phyloP scores from a whole-genome alignment of 2,329 filamentous ascomycete genomes.

The Trichoderma sp. region DNA sequence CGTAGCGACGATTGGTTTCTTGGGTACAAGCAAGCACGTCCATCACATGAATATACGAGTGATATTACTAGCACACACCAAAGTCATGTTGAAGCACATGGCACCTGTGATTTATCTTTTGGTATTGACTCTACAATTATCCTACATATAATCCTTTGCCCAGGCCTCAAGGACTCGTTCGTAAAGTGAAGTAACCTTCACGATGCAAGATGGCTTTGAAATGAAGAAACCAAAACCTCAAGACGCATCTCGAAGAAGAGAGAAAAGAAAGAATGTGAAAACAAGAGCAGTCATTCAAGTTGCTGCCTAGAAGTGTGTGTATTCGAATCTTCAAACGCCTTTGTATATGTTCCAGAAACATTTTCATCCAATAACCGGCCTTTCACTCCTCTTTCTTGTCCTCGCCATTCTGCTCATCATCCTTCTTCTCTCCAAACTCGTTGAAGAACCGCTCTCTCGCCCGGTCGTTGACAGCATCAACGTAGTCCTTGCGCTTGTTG shows the following conservation, averaged over 20 bases:
- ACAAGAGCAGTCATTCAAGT: not conserved
- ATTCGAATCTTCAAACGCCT: not conserved
- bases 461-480: constrained; percentile 62
- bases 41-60: not conserved
- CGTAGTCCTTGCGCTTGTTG: constrained; percentile 59
- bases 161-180: not conserved
- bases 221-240: not conserved
- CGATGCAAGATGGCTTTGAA: not conserved
- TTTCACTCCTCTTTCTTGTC: not conserved
- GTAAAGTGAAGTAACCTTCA: not conserved
- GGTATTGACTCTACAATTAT: not conserved
- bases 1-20: not conserved
- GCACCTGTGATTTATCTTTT: not conserved
- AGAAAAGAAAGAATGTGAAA: not conserved
- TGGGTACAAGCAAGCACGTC: not conserved
- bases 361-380: not conserved
- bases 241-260: not conserved
- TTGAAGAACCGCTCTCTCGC: constrained; percentile 57
- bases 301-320: not conserved
- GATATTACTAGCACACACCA: not conserved
- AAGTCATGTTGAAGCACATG: not conserved
- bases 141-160: not conserved
- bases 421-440: constrained; percentile 42
- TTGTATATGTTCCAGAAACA: not conserved
- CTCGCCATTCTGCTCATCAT: not conserved